phyloP scores from a whole-genome alignment of 73 alveolate genomes.

The Uronychia setigera region DNA sequence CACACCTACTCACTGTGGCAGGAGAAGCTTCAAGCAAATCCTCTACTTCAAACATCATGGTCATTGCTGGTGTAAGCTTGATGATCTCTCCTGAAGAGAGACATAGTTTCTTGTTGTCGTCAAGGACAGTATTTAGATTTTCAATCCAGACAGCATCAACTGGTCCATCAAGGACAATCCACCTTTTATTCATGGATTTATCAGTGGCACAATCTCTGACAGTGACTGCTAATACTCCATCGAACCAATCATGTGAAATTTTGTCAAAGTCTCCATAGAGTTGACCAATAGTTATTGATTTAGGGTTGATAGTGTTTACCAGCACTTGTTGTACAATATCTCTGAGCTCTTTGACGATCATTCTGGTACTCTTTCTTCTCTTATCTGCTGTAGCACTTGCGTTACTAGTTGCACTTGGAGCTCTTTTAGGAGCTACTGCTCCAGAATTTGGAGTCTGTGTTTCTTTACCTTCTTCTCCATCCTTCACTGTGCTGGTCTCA shows the following conservation, averaged over 20 bases:
- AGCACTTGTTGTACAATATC: constrained; percentile 8
- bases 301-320: constrained; percentile 91
- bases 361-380: constrained; percentile 36
- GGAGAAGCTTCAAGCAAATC: constrained; percentile 99
- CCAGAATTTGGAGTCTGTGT: neutral
- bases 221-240: constrained; percentile 96
- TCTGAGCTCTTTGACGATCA: constrained; percentile 62
- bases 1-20: constrained; percentile 99
- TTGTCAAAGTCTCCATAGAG: constrained; percentile 97
- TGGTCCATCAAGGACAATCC: constrained; percentile 99
- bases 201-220: constrained; percentile 93
- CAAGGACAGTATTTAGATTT: constrained; percentile 98
- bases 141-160: constrained; percentile 99
- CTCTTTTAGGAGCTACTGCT: constrained; percentile 1
- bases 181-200: constrained; percentile 77
- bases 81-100: constrained; percentile 97
- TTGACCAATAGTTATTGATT: constrained; percentile 91
- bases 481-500: constrained; percentile 31
- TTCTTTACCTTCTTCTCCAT: constrained; percentile 18
- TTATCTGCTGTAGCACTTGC: constrained; percentile 2
- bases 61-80: constrained; percentile 96
- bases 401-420: neutral
- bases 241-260: constrained; percentile 98
- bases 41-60: constrained; percentile 99
- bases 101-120: constrained; percentile 97